Evolutionary conservation across 1,284 basidiomycete genomes (phyloP), one percentile per base, ranked within the genome.

Genomic region (Trametes pubescens): DNA sequence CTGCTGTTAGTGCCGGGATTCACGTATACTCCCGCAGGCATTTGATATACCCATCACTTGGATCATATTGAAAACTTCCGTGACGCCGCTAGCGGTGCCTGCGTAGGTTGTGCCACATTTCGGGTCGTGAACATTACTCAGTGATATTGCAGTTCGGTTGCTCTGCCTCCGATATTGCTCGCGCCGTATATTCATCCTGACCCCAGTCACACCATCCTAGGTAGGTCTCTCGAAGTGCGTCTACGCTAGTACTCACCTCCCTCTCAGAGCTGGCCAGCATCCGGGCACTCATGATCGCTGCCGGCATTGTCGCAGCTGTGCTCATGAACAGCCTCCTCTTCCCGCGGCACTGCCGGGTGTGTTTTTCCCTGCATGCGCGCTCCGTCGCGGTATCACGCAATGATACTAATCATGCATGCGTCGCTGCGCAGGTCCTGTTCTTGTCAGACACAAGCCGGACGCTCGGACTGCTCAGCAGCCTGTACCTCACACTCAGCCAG

Each of bases 21-120:
- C 11, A 32, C 26, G 40, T 34, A 21, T 40, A 56, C 37, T 29
- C 34, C 29, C 43, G 14, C 59, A 83, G 82, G 67, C 77, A 4
- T 79, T 80, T 22, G 84, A 85, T 65, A 63, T 85, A 32, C 80
- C 81, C 1, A 77, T 83, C 37, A 82, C 80, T 37, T 85, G 81
- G 78, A 68, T 84, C 43, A 80, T 84, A 34, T 78, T 79, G 5
- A 74, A 77, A 32, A 80, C 82, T 0, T 72, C 70, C 1, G 71
- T 82, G 16, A 75, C 79, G 16, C 80, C 82, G 1, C 69, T 84
- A 18, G 83, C 82, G 7, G 77, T 80, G 24, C 83, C 84, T 49
- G 78, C 79, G 83, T 84, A 59, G 66, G 80, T 74, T 4, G 22
- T 29, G 32, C 9, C n/a, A 11, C 29, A 16, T 10, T 43, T n/a